Conservation (phyloP, 768 basidiomycete species). For the Kwoniella newhampshirensis region DNA sequence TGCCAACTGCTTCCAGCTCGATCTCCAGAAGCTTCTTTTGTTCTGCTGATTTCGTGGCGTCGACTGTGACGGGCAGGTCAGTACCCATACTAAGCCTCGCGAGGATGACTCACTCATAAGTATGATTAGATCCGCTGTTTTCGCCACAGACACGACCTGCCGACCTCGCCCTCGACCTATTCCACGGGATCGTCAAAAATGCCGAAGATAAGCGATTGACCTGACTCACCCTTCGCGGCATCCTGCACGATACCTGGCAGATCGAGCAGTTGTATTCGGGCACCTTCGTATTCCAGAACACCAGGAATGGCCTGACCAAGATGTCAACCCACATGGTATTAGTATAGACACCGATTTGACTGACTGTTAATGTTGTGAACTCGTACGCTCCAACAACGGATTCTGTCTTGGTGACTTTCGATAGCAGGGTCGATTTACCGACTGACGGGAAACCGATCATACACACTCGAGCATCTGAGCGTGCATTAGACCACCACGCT, state of each 20-base stretch:
- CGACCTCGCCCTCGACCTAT: slow-evolving; percentile 84
- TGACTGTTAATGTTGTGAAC: slow-evolving; percentile 84
- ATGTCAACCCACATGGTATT: neutral
- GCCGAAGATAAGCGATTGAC: neutral
- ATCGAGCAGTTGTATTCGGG: slow-evolving; percentile 89
- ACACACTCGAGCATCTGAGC: slow-evolving; percentile 76
- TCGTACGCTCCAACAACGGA: slow-evolving; percentile 90
- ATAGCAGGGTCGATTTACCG: slow-evolving; percentile 88
- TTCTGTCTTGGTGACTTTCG: slow-evolving; percentile 86
- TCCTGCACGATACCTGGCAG: slow-evolving; percentile 83
- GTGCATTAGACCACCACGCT: neutral
- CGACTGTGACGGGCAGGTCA: slow-evolving; percentile 31
- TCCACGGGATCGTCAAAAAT: neutral
- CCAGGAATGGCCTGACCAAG: slow-evolving; percentile 76
- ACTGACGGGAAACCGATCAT: slow-evolving; percentile 95
- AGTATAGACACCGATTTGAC: slow-evolving; percentile 26
- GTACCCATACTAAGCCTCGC: neutral
- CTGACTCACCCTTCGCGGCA: slow-evolving; percentile 49
- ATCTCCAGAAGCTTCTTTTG: slow-evolving; percentile 83
- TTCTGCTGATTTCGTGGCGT: slow-evolving; percentile 62
- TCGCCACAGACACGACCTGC: slow-evolving; percentile 88
- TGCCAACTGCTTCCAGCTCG: slow-evolving; percentile 95
- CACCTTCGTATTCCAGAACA: slow-evolving; percentile 92
- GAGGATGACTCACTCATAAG: slow-evolving; percentile 48
- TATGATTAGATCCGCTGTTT: slow-evolving; percentile 89